These are phyloP conservation scores for Beauveria asiatica DNA, from an alignment of 2,329 filamentous ascomycete species.

Conservation along the genomic window DNA sequence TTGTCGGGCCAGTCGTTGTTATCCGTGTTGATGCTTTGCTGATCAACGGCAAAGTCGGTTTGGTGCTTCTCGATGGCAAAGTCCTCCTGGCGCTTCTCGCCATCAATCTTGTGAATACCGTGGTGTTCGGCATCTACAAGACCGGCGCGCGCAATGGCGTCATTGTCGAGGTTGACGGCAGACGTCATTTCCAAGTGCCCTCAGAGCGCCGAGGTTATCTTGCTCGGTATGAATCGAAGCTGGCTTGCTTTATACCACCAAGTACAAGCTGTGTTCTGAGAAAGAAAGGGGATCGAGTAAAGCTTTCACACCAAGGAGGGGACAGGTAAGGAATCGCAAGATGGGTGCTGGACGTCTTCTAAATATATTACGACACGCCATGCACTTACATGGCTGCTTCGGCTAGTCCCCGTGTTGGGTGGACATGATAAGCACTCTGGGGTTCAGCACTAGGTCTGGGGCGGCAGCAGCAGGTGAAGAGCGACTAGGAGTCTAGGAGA, in stretches of 20 bases:
- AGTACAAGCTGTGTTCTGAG: neutral
- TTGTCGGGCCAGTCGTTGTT: slow-evolving; percentile 27
- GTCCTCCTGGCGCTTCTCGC: slow-evolving; percentile 17
- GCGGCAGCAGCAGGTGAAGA: neutral
- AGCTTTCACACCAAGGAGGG: neutral
- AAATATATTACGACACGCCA: neutral
- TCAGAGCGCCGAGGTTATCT: neutral
- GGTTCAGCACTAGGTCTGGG: neutral
- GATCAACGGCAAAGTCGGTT: slow-evolving; percentile 12
- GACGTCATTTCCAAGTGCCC: slow-evolving; percentile 24
- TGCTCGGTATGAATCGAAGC: neutral
- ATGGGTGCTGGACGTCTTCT: neutral
- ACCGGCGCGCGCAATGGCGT: slow-evolving; percentile 27
- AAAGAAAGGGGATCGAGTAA: neutral
- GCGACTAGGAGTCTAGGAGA: neutral
- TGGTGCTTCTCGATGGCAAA: slow-evolving; percentile 19
- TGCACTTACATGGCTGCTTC: neutral
- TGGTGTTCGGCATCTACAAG: slow-evolving; percentile 28
- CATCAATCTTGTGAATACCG: slow-evolving; percentile 19
- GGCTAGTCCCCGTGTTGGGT: neutral
- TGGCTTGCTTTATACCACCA: neutral
- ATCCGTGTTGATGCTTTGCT: slow-evolving; percentile 20
- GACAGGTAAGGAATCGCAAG: neutral
- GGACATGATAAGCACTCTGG: slow-evolving; percentile 5
- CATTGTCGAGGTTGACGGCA: slow-evolving; percentile 26